Evolutionary conservation across 1,284 basidiomycete genomes (phyloP).

Genomic region (Cystobasidium slooffiae): DNA sequence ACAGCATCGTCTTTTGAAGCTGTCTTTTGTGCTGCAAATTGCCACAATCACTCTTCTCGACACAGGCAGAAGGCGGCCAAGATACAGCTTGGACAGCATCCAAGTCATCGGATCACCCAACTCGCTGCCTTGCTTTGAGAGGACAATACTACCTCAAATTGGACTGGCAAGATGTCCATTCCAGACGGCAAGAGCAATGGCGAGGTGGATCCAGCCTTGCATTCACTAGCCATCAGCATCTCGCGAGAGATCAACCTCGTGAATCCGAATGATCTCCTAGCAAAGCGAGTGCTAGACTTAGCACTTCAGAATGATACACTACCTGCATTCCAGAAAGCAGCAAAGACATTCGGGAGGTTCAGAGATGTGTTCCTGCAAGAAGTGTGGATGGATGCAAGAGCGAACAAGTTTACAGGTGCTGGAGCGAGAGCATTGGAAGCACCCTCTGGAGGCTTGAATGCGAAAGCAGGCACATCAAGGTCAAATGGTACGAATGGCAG

Average conservation of each 20-base stretch:
- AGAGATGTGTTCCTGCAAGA: slow-evolving; percentile 67
- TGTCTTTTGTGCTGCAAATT: no score
- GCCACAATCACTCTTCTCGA: no score
- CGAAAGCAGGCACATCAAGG: not conserved
- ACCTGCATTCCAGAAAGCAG: slow-evolving; percentile 62
- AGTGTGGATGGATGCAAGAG: slow-evolving; percentile 56
- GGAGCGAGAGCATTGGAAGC: slow-evolving; percentile 43
- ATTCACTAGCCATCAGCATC: slow-evolving; percentile 41
- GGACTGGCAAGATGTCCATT: not conserved
- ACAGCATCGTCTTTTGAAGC: no score
- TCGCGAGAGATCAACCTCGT: slow-evolving; percentile 71
- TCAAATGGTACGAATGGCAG: slow-evolving; percentile 13
- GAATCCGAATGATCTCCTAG: slow-evolving; percentile 81
- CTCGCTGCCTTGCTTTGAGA: not conserved
- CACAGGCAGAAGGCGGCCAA: no score
- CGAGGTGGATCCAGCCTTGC: slow-evolving; percentile 25
- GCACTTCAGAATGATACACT: slow-evolving; percentile 62
- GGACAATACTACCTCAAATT: no score
- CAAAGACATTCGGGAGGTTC: slow-evolving; percentile 83
- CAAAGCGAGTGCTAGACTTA: slow-evolving; percentile 76
- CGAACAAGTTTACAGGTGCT: slow-evolving; percentile 45
- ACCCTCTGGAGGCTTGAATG: slow-evolving; percentile 16
- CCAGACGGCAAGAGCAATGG: not conserved
- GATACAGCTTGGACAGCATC: not conserved
- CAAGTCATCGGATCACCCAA: not conserved